Evolutionary conservation across 2,329 filamentous ascomycete genomes (phyloP), one percentile per base, ranked within the genome.

Genomic region (Sphaerulina musiva): DNA sequence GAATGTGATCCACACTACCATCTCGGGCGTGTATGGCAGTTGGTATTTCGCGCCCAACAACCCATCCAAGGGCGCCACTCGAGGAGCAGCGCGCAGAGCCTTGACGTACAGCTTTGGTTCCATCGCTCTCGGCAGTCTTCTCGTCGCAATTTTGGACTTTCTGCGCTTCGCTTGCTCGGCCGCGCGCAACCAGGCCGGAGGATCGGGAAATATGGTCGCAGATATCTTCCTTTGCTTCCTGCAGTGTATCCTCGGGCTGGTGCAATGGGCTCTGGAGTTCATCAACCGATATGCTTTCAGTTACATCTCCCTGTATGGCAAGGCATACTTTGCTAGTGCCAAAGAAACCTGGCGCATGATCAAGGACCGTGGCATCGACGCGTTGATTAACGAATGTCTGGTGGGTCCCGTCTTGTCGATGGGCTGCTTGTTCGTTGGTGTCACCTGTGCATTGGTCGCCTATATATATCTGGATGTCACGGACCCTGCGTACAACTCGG

Each of bases 21-120:
- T 95, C 55, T 87, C 89, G 0, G 91, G 92, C 0, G 84, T 95
- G 0, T 96, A 95, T 64, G 91, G 89, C 1, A 86, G 86, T 0
- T 97, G 92, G 92, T 97, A 95, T 74, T 96, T 95, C 69, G 86
- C 81, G 61, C 73, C 77, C 6, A 73, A 79, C 29, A 79, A 81
- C 53, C 86, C 89, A 65, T 89, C 91, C 31, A 84, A 80, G 59
- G 84, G 84, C 9, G 84, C 89, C 0, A 96, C 92, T 0, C 82
- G 89, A 10, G 87, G 89, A n/a, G 87, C 92, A 0, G 80, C 93
- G 60, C 85, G 81, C 63, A 83, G 92, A 11, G 82, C 90, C 0
- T 76, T 93, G 58, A 96, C 92, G 1, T 93, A 93, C 74, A 93
- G 87, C 62, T 96, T 96, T 57, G 92, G 92, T 12, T 93, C 87